Evolutionary conservation across 129 eudicot species (phyloP).

Genomic region (Flaveria brownii): DNA sequence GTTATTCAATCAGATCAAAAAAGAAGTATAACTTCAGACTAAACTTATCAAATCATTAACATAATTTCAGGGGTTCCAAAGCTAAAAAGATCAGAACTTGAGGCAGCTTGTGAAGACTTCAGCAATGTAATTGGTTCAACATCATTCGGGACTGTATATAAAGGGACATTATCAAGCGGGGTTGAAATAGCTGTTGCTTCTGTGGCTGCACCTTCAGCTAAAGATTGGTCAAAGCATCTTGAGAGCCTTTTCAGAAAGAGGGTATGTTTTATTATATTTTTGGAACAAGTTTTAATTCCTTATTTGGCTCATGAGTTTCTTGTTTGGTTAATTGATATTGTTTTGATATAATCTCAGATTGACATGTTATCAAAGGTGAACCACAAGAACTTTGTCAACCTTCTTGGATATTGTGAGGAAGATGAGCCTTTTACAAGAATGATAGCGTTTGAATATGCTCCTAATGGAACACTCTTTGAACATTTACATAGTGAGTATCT

Average conservation of each 20-base stretch:
- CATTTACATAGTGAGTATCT: slow-evolving; percentile 77
- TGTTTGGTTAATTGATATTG: background rate
- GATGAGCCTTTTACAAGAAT: slow-evolving; percentile 86
- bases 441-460: slow-evolving; percentile 95
- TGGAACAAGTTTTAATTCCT: background rate
- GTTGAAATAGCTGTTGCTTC: slow-evolving; percentile 93
- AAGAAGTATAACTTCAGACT: background rate
- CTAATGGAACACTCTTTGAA: slow-evolving; percentile 93
- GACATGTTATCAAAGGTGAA: slow-evolving; percentile 76
- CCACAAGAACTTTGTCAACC: slow-evolving; percentile 87
- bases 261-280: slow-evolving; percentile 42
- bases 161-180: slow-evolving; percentile 94
- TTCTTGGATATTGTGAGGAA: slow-evolving; percentile 87
- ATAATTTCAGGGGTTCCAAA: slow-evolving; percentile 75
- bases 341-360: slow-evolving; percentile 50
- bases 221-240: slow-evolving; percentile 76
- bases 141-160: slow-evolving; percentile 68
- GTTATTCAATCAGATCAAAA: background rate
- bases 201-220: slow-evolving; percentile 53
- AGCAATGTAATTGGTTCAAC: slow-evolving; percentile 86
- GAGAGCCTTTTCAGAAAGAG: slow-evolving; percentile 76
- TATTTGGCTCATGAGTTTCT: background rate
- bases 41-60: slow-evolving; percentile 12
- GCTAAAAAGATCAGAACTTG: slow-evolving; percentile 83
- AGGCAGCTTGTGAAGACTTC: slow-evolving; percentile 97